Evolutionary conservation across 2,329 filamentous ascomycete genomes (phyloP).

Genomic region (Colletotrichum falcatum): DNA sequence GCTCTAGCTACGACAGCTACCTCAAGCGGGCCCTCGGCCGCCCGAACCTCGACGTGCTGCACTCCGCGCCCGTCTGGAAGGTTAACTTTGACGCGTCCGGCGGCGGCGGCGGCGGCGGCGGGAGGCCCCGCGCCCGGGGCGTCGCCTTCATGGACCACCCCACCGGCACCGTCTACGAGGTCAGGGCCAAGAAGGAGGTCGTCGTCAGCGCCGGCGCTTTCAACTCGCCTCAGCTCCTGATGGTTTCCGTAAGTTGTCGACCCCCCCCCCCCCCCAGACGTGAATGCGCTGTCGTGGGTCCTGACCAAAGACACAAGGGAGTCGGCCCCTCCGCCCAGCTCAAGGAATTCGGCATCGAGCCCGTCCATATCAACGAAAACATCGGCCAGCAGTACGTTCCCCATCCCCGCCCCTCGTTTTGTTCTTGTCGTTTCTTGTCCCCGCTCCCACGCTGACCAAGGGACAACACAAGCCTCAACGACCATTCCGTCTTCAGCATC

Average conservation of each 20-base stretch:
- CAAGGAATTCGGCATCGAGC: constrained; percentile 43
- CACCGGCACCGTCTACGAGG: constrained; percentile 39
- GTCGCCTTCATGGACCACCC: constrained; percentile 46
- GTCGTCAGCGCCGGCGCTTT: constrained; percentile 39
- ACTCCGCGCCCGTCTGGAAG: constrained; percentile 44
- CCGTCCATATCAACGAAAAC: constrained; percentile 44
- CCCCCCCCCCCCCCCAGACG: background rate
- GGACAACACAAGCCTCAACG: constrained; percentile 41
- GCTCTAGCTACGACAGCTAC: constrained; percentile 46
- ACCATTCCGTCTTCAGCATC: constrained; percentile 47
- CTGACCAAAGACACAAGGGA: constrained; percentile 32
- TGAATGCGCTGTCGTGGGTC: background rate
- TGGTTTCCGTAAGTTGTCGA: constrained; percentile 38
- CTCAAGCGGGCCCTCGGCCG: constrained; percentile 42
- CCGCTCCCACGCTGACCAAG: background rate
- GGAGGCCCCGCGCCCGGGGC: constrained; percentile 42
- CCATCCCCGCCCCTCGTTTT: no score
- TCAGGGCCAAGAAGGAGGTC: constrained; percentile 40
- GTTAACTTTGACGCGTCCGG: constrained; percentile 35
- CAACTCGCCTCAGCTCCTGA: constrained; percentile 41
- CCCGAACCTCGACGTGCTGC: constrained; percentile 45
- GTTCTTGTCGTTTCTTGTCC: background rate
- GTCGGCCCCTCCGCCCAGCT: constrained; percentile 42
- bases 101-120: constrained; percentile 26
- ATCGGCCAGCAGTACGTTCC: constrained; percentile 44